phyloP scores from a whole-genome alignment of 2,329 filamentous ascomycete genomes.

The Cercospora zeina region DNA sequence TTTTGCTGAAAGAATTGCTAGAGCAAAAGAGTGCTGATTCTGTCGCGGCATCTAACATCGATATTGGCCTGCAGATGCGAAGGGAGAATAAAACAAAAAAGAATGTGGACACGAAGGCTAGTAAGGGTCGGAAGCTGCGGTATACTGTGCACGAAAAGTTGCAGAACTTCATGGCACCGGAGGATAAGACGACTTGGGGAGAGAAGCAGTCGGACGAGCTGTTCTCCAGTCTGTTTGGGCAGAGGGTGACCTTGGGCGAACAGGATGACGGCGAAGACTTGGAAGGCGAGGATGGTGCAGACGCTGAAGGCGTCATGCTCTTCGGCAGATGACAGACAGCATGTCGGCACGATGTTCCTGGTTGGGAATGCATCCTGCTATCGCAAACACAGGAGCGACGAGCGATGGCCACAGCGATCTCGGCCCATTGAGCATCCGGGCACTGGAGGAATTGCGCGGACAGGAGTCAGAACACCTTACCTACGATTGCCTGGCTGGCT shows the following conservation, averaged over 20 bases:
- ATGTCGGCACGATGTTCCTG: not conserved
- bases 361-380: no score
- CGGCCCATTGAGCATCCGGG: not conserved
- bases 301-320: slow-evolving; percentile 38
- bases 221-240: slow-evolving; percentile 54
- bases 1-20: slow-evolving; percentile 88
- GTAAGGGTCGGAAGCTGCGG: slow-evolving; percentile 89
- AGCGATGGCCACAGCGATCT: not conserved
- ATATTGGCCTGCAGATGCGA: slow-evolving; percentile 50
- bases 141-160: slow-evolving; percentile 96
- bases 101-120: slow-evolving; percentile 87
- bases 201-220: slow-evolving; percentile 70
- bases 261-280: slow-evolving; percentile 42
- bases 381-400: not conserved
- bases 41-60: slow-evolving; percentile 45
- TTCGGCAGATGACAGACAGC: slow-evolving; percentile 31
- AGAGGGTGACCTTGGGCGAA: slow-evolving; percentile 48
- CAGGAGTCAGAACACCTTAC: not conserved
- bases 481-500: not conserved
- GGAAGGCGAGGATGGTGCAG: slow-evolving; percentile 31
- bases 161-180: slow-evolving; percentile 95
- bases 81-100: slow-evolving; percentile 82
- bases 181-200: slow-evolving; percentile 79
- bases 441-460: not conserved
- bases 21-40: slow-evolving; percentile 71